Conservation (phyloP, 1,139 yeast genomes). For the Pichia sorboxylosa region DNA sequence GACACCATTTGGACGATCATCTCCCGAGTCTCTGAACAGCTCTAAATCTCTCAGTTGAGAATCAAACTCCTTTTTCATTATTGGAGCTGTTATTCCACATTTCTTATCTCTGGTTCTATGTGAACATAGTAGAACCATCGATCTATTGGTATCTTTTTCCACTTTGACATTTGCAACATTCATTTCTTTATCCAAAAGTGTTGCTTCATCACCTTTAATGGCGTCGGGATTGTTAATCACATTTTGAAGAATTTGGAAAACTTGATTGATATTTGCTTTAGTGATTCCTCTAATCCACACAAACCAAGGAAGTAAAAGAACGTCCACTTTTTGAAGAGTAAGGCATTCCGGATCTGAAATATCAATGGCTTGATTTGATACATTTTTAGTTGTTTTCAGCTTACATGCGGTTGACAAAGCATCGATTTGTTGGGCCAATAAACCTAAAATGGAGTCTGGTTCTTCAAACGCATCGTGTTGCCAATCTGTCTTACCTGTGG, state of each 20-base stretch:
- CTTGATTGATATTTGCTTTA: slow-evolving; percentile 31
- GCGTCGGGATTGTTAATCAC: slow-evolving; percentile 18
- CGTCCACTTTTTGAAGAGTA: slow-evolving; percentile 33
- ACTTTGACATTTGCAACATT: slow-evolving; percentile 20
- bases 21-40: slow-evolving; percentile 62
- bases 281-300: slow-evolving; percentile 53
- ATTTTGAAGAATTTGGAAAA: slow-evolving; percentile 38
- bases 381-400: slow-evolving; percentile 24
- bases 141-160: slow-evolving; percentile 31
- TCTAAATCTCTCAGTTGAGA: slow-evolving; percentile 58
- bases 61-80: slow-evolving; percentile 71
- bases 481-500: slow-evolving; percentile 86
- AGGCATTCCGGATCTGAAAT: slow-evolving; percentile 8
- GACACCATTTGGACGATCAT: slow-evolving; percentile 64
- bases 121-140: slow-evolving; percentile 71
- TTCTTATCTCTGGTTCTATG: slow-evolving; percentile 85
- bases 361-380: slow-evolving; percentile 8
- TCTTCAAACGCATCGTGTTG: slow-evolving; percentile 49
- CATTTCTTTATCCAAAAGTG: slow-evolving; percentile 9
- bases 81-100: slow-evolving; percentile 93
- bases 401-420: slow-evolving; percentile 24
- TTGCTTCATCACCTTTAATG: slow-evolving; percentile 8
- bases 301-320: slow-evolving; percentile 67
- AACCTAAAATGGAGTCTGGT: slow-evolving; percentile 36
- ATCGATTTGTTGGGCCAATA: slow-evolving; percentile 1